Evolutionary conservation across 108 stramenopile species (phyloP), one percentile per base, ranked within the genome.

Genomic region (Nitzschia palea): DNA sequence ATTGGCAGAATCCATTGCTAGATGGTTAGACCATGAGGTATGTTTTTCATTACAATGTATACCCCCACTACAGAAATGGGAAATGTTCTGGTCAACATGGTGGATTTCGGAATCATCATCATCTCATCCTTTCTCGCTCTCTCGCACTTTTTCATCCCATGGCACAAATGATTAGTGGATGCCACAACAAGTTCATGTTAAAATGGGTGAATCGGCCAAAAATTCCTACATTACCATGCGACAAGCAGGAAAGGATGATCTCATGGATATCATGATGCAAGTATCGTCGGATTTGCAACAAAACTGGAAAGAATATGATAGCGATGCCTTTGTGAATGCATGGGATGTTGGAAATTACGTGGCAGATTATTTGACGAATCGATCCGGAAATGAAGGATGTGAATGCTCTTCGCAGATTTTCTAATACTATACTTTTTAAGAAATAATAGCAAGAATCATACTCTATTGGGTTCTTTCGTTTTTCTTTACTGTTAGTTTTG

Each of bases 341-440:
- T 93, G 86, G 86, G 92, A 93, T 74, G 48, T 90, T 53, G 86
- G 84, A 2, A 93, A 90, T 48, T 93, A 93, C 50, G 86, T 85
- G 40, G 77, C 87, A 15, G 92, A 93, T 60, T 93, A 90, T 61
- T 65, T 92, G 47, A 81, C 80, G 28, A 43, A 83, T 12, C 69
- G 76, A 20, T 73, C 78, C 33, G 91, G 91, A 27, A 65, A 74
- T 30, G 91, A 92, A 64, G 80, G 80, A 15, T 92, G 91, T 58
- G 86, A 78, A 8, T 92, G 91, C 65, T 85, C 90, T 2, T 73
- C 80, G 2, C 70, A 70, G 55, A 84, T 90, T 57, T 67, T 67
- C 0, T 67, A 33, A 20, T 29, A 14, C 28, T 4, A n/a, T 48
- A n/a, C n/a, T n/a, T n/a, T n/a, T n/a, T n/a, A n/a, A n/a, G n/a